These are phyloP conservation scores for Tilletia setariae DNA, from an alignment of 1,284 basidiomycete genomes.

Conservation along the genomic window DNA sequence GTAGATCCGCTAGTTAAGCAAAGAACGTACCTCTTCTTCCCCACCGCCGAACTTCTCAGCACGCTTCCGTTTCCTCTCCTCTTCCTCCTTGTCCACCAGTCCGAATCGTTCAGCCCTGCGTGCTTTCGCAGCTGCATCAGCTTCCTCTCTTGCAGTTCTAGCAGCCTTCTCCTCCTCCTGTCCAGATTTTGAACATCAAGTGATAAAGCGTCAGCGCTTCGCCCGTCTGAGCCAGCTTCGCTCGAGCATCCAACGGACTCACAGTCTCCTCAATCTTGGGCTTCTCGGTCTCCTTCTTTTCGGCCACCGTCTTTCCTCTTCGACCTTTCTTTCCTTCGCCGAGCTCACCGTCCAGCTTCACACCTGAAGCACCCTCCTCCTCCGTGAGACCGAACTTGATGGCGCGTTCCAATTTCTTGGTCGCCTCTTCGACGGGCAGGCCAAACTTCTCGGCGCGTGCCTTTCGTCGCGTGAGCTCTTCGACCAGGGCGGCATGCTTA, in stretches of 20 bases:
- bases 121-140: conserved; percentile 33
- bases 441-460: conserved; percentile 47
- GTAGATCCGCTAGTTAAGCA: background rate
- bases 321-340: background rate
- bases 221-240: too few species aligned
- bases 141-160: conserved; percentile 23
- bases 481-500: conserved; percentile 32
- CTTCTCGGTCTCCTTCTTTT: background rate
- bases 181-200: background rate
- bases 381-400: conserved; percentile 41
- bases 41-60: conserved; percentile 20
- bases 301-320: background rate
- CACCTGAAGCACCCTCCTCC: background rate
- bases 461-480: conserved; percentile 48
- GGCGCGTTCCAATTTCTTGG: conserved; percentile 35
- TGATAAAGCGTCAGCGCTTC: background rate
- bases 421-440: conserved; percentile 32
- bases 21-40: background rate
- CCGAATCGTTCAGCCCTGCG: conserved; percentile 44
- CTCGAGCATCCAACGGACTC: background rate
- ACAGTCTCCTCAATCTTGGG: conserved; percentile 26
- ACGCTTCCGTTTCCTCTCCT: conserved; percentile 33
- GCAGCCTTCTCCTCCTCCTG: conserved; percentile 28
- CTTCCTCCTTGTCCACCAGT: conserved; percentile 22
- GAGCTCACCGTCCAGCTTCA: background rate